Percentiles rank a stretch among this genome's conserved stretches.
Conservation (phyloP, 2,329 filamentous ascomycete species). For the Lachnellula occidentalis region DNA sequence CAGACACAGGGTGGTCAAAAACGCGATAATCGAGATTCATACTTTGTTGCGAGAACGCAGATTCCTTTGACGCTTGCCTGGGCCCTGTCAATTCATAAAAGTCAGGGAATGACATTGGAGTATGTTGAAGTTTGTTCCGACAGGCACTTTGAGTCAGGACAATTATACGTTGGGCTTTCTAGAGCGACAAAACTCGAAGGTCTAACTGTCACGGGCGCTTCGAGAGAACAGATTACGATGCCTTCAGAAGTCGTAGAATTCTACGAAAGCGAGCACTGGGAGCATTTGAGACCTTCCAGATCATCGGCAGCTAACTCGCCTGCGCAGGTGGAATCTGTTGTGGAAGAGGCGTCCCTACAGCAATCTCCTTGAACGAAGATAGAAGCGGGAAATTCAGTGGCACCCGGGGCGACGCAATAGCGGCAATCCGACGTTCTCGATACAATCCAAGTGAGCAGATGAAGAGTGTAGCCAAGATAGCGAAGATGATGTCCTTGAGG, state of each 20-base stretch:
- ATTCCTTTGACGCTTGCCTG: slow-evolving; percentile 84
- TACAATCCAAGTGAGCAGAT: no score
- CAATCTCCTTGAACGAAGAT: no score
- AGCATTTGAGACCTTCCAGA: slow-evolving; percentile 7
- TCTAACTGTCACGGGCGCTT: slow-evolving; percentile 21
- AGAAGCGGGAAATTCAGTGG: no score
- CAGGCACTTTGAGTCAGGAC: slow-evolving; percentile 24
- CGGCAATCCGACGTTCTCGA: no score
- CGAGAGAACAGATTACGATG: slow-evolving; percentile 13
- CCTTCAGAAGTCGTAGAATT: slow-evolving; percentile 24
- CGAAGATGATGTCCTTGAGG: no score
- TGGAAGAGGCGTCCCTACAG: no score
- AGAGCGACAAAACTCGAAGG: slow-evolving; percentile 23
- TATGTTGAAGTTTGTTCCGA: slow-evolving; percentile 22
- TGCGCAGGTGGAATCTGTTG: no score
- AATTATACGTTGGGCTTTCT: slow-evolving; percentile 26
- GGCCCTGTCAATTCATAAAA: slow-evolving; percentile 96
- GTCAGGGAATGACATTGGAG: slow-evolving; percentile 72
- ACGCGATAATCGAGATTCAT: slow-evolving; percentile 10
- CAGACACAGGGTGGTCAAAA: slow-evolving; percentile 8
- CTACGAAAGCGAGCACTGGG: slow-evolving; percentile 23
- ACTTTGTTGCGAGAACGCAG: slow-evolving; percentile 33
- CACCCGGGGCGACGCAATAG: no score
- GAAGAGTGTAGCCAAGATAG: no score
- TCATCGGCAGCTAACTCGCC: no score